A percentile compares a stretch with the other conserved stretches of the same genome.
These are phyloP conservation scores for Madurella mycetomatis DNA, from an alignment of 2,329 filamentous ascomycete species.

Conservation along the genomic window DNA sequence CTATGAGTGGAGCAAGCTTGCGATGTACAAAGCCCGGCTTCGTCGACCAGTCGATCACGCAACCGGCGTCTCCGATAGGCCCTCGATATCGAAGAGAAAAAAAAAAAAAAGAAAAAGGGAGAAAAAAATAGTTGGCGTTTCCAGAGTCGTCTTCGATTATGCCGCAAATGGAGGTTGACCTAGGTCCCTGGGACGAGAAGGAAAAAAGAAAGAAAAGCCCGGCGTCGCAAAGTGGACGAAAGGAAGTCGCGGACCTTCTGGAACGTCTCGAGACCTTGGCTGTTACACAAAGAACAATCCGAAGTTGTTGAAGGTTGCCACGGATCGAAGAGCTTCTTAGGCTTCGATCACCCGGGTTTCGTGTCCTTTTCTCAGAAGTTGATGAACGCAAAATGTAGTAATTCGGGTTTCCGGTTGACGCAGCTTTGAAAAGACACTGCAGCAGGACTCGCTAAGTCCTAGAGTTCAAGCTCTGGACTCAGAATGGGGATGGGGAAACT, in stretches of 20 bases:
- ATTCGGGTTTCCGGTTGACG: slow-evolving; percentile 6
- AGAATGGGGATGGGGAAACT: slow-evolving; percentile 26
- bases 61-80: slow-evolving; percentile 21
- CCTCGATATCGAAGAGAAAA: too few relatives aligned
- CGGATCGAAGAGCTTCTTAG: slow-evolving; percentile 3
- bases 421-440: slow-evolving; percentile 5
- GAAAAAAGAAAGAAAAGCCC: background rate
- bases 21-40: slow-evolving; percentile 63
- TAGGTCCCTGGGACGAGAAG: too few relatives aligned
- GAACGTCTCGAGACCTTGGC: slow-evolving; percentile 5
- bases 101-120: too few relatives aligned
- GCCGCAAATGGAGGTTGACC: background rate
- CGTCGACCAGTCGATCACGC: slow-evolving; percentile 34
- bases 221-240: slow-evolving; percentile 4
- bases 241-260: slow-evolving; percentile 5
- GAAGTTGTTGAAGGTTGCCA: background rate
- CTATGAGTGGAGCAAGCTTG: slow-evolving; percentile 60
- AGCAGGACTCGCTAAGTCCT: slow-evolving; percentile 14
- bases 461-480: slow-evolving; percentile 19
- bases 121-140: slow-evolving; percentile 4
- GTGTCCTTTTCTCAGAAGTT: slow-evolving; percentile 7
- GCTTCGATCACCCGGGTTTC: slow-evolving; percentile 3
- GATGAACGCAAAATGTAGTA: slow-evolving; percentile 7
- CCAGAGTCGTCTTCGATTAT: background rate
- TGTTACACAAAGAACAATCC: slow-evolving; percentile 9